Evolutionary conservation across 1,284 basidiomycete species (phyloP).

Genomic region (Marasmius tenuissimus): DNA sequence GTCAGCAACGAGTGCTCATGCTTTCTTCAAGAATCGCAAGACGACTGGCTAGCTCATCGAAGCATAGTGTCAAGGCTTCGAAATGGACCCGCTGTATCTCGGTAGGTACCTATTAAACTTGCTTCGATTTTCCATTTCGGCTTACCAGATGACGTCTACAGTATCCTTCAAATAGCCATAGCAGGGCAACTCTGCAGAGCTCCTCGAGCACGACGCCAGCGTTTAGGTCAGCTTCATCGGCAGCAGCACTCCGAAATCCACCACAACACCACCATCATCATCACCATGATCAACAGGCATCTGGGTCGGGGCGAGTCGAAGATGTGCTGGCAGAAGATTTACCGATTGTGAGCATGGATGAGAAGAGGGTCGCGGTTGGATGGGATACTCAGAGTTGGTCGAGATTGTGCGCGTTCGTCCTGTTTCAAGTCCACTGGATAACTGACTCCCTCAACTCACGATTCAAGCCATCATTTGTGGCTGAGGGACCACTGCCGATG

Average conservation of each 20-base stretch:
- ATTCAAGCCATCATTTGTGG: slow-evolving; percentile 48
- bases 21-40: neutral
- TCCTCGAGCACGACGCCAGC: neutral
- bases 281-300: neutral
- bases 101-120: neutral
- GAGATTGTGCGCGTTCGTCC: slow-evolving; percentile 54
- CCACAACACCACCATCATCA: neutral
- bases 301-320: neutral
- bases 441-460: neutral
- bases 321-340: slow-evolving; percentile 33
- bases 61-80: neutral
- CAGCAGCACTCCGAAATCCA: neutral
- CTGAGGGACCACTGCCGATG: slow-evolving; percentile 83
- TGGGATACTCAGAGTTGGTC: slow-evolving; percentile 71
- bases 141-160: neutral
- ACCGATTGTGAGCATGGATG: slow-evolving; percentile 58
- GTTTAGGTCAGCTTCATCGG: neutral
- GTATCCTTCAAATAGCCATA: neutral
- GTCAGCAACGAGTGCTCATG: neutral
- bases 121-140: neutral
- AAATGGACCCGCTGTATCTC: neutral
- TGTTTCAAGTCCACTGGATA: neutral
- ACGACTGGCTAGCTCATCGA: neutral
- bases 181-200: neutral
- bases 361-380: slow-evolving; percentile 60